These are phyloP conservation scores for Cryptococcus jaspeensis DNA, from an alignment of 1,284 basidiomycete species.

Conservation along the genomic window DNA sequence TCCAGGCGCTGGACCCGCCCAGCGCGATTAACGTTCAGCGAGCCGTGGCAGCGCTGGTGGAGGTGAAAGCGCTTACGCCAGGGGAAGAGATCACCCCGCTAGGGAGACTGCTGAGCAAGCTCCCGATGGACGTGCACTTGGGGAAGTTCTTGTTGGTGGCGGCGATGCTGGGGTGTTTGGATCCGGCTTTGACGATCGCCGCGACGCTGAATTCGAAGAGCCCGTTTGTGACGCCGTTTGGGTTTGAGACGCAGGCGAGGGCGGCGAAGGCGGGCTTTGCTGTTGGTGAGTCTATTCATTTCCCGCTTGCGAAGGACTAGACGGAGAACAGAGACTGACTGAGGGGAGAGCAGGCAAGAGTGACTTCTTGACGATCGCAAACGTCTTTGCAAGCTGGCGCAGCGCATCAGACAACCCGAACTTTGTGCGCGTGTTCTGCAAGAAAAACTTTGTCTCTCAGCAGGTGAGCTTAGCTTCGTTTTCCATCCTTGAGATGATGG, in stretches of 20 bases:
- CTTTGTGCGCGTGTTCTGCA: conserved; percentile 73
- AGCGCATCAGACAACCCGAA: conserved; percentile 65
- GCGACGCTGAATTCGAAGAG: conserved; percentile 91
- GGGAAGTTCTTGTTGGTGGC: conserved; percentile 89
- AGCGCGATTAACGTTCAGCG: conserved; percentile 83
- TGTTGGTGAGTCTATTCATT: conserved; percentile 57
- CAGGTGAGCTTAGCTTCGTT: conserved; percentile 58
- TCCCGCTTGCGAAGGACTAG: neutral
- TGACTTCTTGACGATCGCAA: conserved; percentile 93
- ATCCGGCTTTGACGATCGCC: conserved; percentile 93
- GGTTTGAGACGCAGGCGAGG: conserved; percentile 82
- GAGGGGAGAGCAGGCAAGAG: conserved; percentile 68
- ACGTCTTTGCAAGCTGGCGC: conserved; percentile 87
- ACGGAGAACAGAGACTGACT: neutral
- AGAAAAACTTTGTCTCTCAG: conserved; percentile 78
- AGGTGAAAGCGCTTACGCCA: conserved; percentile 76
- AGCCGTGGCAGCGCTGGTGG: conserved; percentile 85
- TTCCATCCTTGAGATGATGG: neutral
- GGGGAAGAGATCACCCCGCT: conserved; percentile 93
- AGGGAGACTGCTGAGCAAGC: conserved; percentile 83
- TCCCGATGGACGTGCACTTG: conserved; percentile 93
- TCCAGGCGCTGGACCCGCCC: conserved; percentile 87
- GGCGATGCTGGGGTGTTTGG: conserved; percentile 82
- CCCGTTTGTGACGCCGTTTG: conserved; percentile 87
- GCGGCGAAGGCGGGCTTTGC: conserved; percentile 79